Evolutionary conservation across 2,329 filamentous ascomycete species (phyloP).

Genomic region (Hypoxylon sp.): DNA sequence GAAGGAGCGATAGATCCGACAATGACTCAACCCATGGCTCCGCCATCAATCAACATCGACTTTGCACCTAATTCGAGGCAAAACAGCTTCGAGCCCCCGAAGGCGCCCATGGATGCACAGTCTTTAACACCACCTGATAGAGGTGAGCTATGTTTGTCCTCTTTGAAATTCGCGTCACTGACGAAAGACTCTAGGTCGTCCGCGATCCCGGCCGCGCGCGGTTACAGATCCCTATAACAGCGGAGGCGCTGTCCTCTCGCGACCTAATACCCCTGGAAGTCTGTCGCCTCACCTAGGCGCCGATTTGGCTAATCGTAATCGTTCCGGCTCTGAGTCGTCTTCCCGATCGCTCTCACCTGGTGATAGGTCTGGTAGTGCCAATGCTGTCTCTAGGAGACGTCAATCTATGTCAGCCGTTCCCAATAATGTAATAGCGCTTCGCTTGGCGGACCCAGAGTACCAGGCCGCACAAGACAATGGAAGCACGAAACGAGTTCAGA

Average conservation of each 20-base stretch:
- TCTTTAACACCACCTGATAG: constrained; percentile 86
- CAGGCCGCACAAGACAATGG: constrained; percentile 75
- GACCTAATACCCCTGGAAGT: constrained; percentile 59
- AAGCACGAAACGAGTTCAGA: constrained; percentile 86
- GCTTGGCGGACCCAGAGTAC: constrained; percentile 89
- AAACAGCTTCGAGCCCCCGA: constrained; percentile 76
- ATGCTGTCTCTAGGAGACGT: constrained; percentile 64
- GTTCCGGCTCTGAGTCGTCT: constrained; percentile 61
- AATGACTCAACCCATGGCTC: constrained; percentile 80
- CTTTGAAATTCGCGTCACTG: constrained; percentile 37
- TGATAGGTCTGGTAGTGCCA: constrained; percentile 66
- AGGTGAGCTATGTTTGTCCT: constrained; percentile 62
- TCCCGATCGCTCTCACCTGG: constrained; percentile 68
- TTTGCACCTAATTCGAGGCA: constrained; percentile 82
- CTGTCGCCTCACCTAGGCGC: constrained; percentile 67
- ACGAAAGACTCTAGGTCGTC: constrained; percentile 60
- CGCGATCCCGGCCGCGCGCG: constrained; percentile 66
- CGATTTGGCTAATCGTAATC: constrained; percentile 58
- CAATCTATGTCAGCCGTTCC: constrained; percentile 75
- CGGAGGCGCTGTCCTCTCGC: constrained; percentile 59
- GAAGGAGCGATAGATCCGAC: constrained; percentile 68
- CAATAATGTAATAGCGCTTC: constrained; percentile 82
- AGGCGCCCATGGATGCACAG: constrained; percentile 77
- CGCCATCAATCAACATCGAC: constrained; percentile 96
- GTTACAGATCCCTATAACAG: constrained; percentile 73